Evolutionary conservation across 148 eudicot genomes (phyloP).

Genomic region (Cornus suecica): DNA sequence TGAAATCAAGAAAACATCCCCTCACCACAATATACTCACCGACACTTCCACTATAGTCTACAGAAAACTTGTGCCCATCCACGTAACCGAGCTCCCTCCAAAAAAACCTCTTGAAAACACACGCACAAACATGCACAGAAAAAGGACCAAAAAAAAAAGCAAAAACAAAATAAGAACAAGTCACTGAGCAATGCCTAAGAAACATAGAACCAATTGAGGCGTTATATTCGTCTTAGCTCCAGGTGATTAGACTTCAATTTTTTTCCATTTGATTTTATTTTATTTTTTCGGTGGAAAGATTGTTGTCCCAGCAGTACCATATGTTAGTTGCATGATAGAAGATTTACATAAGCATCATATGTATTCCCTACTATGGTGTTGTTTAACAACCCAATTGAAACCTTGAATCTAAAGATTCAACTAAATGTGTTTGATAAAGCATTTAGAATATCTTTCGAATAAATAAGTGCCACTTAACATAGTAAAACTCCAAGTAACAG

Average conservation of each 20-base stretch:
- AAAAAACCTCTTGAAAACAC: not conserved
- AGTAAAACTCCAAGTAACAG: too few species aligned
- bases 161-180: too few species aligned
- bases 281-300: too few species aligned
- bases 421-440: too few species aligned
- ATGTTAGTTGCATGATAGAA: not conserved
- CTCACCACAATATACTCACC: not conserved
- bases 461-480: too few species aligned
- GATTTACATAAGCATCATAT: not conserved
- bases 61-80: not conserved
- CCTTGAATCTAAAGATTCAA: too few species aligned
- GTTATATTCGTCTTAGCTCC: not conserved
- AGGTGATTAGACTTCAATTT: too few species aligned
- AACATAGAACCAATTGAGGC: not conserved
- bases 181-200: not conserved
- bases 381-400: too few species aligned
- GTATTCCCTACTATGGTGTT: not conserved
- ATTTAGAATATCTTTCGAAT: too few species aligned
- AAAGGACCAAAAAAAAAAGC: too few species aligned
- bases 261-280: too few species aligned
- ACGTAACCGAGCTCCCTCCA: not conserved
- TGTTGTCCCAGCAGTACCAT: not conserved
- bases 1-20: not conserved
- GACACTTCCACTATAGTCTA: not conserved
- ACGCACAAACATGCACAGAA: not conserved